These are phyloP conservation scores for Lolium multiflorum DNA, from an alignment of 176 grass and related monocot genomes.

Conservation along the genomic window DNA sequence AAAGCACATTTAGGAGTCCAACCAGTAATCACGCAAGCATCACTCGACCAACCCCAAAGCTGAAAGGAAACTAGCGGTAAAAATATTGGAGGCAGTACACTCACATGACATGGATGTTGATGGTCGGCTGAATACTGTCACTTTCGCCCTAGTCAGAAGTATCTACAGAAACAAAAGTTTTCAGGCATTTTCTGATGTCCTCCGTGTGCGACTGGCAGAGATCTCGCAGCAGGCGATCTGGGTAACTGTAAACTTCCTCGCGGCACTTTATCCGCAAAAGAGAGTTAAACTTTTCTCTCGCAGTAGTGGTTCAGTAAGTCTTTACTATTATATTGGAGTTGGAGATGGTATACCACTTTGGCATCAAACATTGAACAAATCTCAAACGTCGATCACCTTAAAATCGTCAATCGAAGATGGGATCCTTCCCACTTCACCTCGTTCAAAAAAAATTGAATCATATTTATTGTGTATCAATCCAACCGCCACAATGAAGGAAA, in stretches of 20 bases:
- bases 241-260: conserved; percentile 21
- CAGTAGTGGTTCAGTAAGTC: not conserved
- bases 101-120: conserved; percentile 38
- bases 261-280: not conserved
- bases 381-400: no score
- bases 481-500: no score
- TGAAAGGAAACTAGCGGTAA: conserved; percentile 8
- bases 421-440: no score
- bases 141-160: conserved; percentile 22
- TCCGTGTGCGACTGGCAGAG: not conserved
- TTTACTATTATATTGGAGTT: no score
- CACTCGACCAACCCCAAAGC: not conserved
- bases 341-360: no score
- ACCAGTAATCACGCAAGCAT: not conserved
- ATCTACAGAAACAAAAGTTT: conserved; percentile 4
- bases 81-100: conserved; percentile 35
- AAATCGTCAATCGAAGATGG: no score
- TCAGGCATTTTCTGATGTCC: conserved; percentile 33
- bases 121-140: conserved; percentile 44
- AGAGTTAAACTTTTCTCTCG: not conserved
- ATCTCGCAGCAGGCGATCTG: conserved; percentile 21
- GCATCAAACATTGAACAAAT: no score
- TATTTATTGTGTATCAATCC: no score
- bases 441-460: no score
- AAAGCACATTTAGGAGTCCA: not conserved